Base-by-base conservation (phyloP, 805 yeast species). In the Ogataea glucozyma region DNA sequence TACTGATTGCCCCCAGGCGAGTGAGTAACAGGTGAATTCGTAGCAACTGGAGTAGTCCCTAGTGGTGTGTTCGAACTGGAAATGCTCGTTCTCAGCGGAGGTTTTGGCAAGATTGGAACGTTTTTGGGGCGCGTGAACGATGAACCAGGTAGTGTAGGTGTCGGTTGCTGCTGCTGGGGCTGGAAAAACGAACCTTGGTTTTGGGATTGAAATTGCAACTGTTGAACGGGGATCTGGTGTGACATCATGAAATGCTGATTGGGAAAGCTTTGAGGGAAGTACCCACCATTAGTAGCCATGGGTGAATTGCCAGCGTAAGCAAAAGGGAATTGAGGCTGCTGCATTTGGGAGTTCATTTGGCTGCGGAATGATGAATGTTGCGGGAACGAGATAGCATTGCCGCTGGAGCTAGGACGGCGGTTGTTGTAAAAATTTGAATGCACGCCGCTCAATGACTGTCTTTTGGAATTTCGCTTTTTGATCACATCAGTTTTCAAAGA, bases 401-500 rank as follows among this genome's bases (percentile, higher is more conserved):
- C 31, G 29, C 42, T 38, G 12, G 22, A 22, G 22, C 37, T 40
- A 20, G 31, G 20, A 16, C 37, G 48, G 7, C 36, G 24, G 20
- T 26, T 36, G 21, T 27, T 31, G 35, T 31, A 38, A 38, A 40
- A 46, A 22, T 34, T 26, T 12, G 44, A 19, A 34, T 38, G 51
- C 2, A 36, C 20, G 17, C 41, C 33, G 33, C 47, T 44, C 9
- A 54, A 30, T 10, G 60, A 47, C 32, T 64, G 68, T 49, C 66
- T 57, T 42, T 77, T 73, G 3, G 80, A 72, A 44, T 71, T 71
- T 52, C 85, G 63, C 58, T 79, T 79, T 43, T 76, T 78, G 39
- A 79, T 79, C 10, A 76, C 74, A 49, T 77, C 83, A 0, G 79
- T 77, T 46, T 77, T 77, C 43, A 77, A 62, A 18, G 81, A 73